A percentile compares a stretch with the other conserved stretches of the same genome.
These are phyloP conservation scores for Pestalotiopsis sp. DNA, from an alignment of 2,329 filamentous ascomycete genomes.

Conservation along the genomic window DNA sequence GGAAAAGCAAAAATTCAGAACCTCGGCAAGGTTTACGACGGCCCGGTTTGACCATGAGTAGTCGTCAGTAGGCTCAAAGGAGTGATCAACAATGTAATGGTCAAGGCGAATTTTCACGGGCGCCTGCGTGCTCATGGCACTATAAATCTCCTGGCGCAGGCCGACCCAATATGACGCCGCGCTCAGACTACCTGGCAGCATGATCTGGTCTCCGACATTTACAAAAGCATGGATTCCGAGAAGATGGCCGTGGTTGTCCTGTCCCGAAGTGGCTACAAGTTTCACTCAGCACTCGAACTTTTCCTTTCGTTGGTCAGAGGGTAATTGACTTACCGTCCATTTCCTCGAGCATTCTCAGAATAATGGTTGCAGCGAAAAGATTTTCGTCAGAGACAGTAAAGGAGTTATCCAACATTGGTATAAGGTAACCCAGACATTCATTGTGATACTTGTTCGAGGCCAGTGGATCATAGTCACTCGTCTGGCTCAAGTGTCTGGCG, in stretches of 20 bases:
- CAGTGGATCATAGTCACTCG: constrained; percentile 48
- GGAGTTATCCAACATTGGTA: constrained; percentile 46
- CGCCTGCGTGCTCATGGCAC: constrained; percentile 51
- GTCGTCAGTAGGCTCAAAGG: constrained; percentile 50
- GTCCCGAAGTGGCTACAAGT: constrained; percentile 39
- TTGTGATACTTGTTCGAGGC: constrained; percentile 57
- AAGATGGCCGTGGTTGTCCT: constrained; percentile 50
- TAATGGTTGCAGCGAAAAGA: constrained; percentile 54
- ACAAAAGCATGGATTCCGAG: constrained; percentile 51
- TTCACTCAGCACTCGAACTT: constrained; percentile 25
- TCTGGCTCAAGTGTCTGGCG: constrained; percentile 55
- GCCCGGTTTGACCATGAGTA: constrained; percentile 64
- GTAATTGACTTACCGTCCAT: constrained; percentile 32
- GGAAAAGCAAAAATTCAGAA: constrained; percentile 65
- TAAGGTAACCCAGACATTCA: constrained; percentile 53
- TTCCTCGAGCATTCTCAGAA: constrained; percentile 56
- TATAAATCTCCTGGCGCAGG: constrained; percentile 62
- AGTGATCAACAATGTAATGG: constrained; percentile 54
- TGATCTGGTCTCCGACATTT: constrained; percentile 41
- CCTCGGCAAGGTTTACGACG: constrained; percentile 64
- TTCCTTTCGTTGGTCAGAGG: not conserved
- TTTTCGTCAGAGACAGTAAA: constrained; percentile 50
- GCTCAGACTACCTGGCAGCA: constrained; percentile 45
- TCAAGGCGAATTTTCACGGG: constrained; percentile 52
- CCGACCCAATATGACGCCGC: constrained; percentile 62